These are phyloP conservation scores for Talaromyces liani DNA, from an alignment of 495 filamentous ascomycete species.

Conservation along the genomic window DNA sequence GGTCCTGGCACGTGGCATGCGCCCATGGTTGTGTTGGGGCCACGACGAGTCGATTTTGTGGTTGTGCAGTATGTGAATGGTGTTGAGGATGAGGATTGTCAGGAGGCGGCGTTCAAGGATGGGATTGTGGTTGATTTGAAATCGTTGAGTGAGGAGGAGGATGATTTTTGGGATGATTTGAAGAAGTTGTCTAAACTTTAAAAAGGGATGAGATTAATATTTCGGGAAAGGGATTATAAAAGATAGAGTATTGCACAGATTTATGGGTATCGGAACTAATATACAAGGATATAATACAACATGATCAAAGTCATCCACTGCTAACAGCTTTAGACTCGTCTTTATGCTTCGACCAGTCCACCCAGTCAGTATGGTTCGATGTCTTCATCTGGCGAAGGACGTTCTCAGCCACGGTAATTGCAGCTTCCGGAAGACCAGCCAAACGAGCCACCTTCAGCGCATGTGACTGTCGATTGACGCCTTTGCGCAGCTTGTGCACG, in stretches of 20 bases:
- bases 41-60: slow-evolving; percentile 65
- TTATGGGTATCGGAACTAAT: slow-evolving; percentile 9
- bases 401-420: slow-evolving; percentile 46
- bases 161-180: slow-evolving; percentile 17
- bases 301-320: background rate
- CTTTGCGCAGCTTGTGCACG: slow-evolving; percentile 69
- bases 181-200: slow-evolving; percentile 22
- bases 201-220: background rate
- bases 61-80: slow-evolving; percentile 87
- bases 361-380: background rate
- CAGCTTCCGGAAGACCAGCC: slow-evolving; percentile 63
- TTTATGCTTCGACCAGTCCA: background rate
- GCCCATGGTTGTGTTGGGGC: slow-evolving; percentile 85
- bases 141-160: slow-evolving; percentile 22
- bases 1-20: slow-evolving; percentile 93
- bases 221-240: slow-evolving; percentile 2
- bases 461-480: slow-evolving; percentile 81
- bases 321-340: background rate
- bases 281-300: background rate
- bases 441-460: slow-evolving; percentile 86
- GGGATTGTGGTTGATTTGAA: slow-evolving; percentile 28
- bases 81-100: slow-evolving; percentile 77
- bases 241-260: slow-evolving; percentile 1
- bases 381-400: slow-evolving; percentile 17
- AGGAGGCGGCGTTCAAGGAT: slow-evolving; percentile 61